Evolutionary conservation across 768 basidiomycete species (phyloP).

Genomic region (Lactarius trivialis): DNA sequence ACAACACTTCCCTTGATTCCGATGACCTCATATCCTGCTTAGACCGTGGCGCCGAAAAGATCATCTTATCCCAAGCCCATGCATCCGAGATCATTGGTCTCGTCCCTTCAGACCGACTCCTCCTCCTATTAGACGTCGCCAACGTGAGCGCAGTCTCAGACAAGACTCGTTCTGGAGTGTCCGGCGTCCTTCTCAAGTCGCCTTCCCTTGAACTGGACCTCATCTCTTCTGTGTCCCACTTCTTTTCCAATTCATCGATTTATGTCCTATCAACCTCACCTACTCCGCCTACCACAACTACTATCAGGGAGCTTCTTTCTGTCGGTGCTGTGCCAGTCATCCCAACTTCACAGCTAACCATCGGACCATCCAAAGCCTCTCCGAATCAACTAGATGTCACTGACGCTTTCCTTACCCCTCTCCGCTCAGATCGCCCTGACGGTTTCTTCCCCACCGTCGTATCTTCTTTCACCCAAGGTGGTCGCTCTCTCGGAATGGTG

Average conservation of each 20-base stretch:
- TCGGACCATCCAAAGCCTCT: conserved; percentile 43
- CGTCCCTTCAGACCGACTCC: conserved; percentile 64
- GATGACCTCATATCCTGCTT: conserved; percentile 59
- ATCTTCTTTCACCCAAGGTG: conserved; percentile 57
- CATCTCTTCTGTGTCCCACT: conserved; percentile 68
- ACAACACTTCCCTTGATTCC: conserved; percentile 37
- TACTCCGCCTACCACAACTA: conserved; percentile 49
- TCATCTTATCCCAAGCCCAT: conserved; percentile 64
- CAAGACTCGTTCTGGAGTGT: conserved; percentile 62
- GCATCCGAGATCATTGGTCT: conserved; percentile 61
- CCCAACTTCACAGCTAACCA: conserved; percentile 62
- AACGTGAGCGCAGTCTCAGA: conserved; percentile 72
- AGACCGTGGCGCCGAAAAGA: conserved; percentile 73
- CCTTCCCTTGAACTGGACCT: conserved; percentile 66
- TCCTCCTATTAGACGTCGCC: conserved; percentile 69
- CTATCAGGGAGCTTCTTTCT: conserved; percentile 53
- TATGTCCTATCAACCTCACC: conserved; percentile 49
- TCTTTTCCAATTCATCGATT: conserved; percentile 58
- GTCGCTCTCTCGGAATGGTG: conserved; percentile 82
- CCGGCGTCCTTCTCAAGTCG: conserved; percentile 76
- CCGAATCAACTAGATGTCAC: conserved; percentile 71
- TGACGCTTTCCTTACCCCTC: conserved; percentile 78
- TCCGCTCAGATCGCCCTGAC: conserved; percentile 83
- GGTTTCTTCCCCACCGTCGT: conserved; percentile 92
- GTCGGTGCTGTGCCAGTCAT: conserved; percentile 64